Evolutionary conservation across 495 filamentous ascomycete species (phyloP), one percentile per base, ranked within the genome.

Genomic region (Podospora bellae-mahoneyi): DNA sequence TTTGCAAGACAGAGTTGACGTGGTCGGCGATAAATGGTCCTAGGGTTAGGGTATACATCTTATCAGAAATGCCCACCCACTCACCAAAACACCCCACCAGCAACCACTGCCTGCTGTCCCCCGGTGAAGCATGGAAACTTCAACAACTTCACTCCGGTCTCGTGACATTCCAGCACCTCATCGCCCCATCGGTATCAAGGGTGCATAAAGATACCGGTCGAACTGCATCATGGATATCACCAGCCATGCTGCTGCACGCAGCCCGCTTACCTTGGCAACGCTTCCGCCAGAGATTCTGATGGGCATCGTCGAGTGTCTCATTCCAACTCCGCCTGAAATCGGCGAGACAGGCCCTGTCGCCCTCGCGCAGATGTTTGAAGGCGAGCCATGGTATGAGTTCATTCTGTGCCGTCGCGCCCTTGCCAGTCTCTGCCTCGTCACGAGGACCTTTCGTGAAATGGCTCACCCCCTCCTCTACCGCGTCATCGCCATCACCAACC

Each of bases 341-440:
- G 73, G 74, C 60, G 76, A 78, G 67, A 74, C 76, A 4, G 66
- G 65, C 10, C 76, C 76, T 7, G 75, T 76, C 53, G 59, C 56
- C 54, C 76, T 76, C 69, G 34, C 68, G n/a, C 71, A 75, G 63
- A 72, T 77, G 3, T 66, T 74, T 18, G 64, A 60, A 53, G 74
- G 69, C n/a, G 76, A 78, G 67, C 65, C 71, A 18, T 78, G 76
- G 76, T 74, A 68, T 66, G 74, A 74, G 34, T 73, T 71, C 66
- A 78, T 74, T 10, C 70, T 73, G 32, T 67, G 68, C 30, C 75
- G 76, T 27, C 69, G 72, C 62, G 75, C 72, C 53, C 71, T 78
- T 2, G 64, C 64, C 65, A 73, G 70, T 60, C 28, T 71, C 39
- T 76, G 73, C 44, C 73, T 60, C 2, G 74, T 69, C 1, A 73